phyloP scores from a whole-genome alignment of 106 monocot species.

The Phalaenopsis equestris region DNA sequence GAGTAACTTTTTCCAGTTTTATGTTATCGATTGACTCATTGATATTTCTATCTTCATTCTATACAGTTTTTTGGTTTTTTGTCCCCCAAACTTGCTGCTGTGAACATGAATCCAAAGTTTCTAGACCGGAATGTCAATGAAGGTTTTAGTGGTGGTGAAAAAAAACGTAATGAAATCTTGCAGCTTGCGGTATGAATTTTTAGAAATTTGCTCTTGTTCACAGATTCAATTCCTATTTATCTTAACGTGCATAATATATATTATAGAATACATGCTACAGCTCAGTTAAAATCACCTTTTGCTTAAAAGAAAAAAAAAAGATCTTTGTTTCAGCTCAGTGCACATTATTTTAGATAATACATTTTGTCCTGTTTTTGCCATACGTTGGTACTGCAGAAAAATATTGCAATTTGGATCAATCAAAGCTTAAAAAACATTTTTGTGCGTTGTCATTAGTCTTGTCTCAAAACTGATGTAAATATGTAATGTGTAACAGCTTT shows the following conservation, averaged over 20 bases:
- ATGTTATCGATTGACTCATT: neutral
- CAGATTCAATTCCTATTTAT: neutral
- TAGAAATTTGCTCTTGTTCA: neutral
- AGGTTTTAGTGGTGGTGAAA: conserved; percentile 93
- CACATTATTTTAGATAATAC: neutral
- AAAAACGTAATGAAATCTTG: conserved; percentile 93
- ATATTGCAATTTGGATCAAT: no score
- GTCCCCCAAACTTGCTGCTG: conserved; percentile 51
- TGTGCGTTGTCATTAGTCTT: no score
- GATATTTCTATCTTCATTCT: conserved; percentile 6
- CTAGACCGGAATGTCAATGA: conserved; percentile 98
- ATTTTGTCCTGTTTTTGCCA: neutral
- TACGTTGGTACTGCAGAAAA: no score
- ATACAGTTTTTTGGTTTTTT: conserved; percentile 82
- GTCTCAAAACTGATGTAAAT: no score
- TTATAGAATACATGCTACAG: neutral
- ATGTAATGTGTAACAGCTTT: no score
- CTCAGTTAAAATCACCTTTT: neutral
- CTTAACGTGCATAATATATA: neutral
- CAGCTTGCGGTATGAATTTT: conserved; percentile 77
- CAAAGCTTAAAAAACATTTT: no score
- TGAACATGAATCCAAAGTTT: conserved; percentile 75
- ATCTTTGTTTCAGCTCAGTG: neutral
- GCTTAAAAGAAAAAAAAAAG: neutral
- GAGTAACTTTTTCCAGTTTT: conserved; percentile 1